A percentile compares a stretch with the other conserved stretches of the same genome.
These are phyloP conservation scores for Leptographium lundbergii DNA, from an alignment of 2,329 filamentous ascomycete genomes.

Conservation along the genomic window DNA sequence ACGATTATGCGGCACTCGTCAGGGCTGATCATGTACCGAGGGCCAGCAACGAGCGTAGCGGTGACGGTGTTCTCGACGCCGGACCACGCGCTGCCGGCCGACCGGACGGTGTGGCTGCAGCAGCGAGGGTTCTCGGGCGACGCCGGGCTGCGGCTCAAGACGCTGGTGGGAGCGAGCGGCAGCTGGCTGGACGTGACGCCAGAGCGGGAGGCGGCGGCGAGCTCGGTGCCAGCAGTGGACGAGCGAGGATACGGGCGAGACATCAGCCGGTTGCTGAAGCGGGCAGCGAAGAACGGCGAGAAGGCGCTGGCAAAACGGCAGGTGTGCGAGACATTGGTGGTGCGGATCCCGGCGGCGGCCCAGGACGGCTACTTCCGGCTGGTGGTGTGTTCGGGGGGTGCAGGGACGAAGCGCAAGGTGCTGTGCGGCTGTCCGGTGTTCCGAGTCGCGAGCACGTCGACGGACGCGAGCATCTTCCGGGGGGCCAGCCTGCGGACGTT, in stretches of 20 bases:
- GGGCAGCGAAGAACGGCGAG: conserved; percentile 28
- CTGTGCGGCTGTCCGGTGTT: conserved; percentile 57
- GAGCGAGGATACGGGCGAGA: conserved; percentile 59
- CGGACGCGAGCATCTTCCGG: conserved; percentile 45
- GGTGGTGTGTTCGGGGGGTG: conserved; percentile 40
- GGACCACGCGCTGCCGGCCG: conserved; percentile 39
- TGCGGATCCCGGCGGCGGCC: conserved; percentile 50
- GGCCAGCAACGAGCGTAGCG: conserved; percentile 48
- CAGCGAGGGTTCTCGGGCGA: conserved; percentile 56
- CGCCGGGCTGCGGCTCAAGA: conserved; percentile 53
- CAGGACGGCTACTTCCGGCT: conserved; percentile 58
- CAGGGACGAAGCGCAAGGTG: conserved; percentile 34
- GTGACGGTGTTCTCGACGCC: conserved; percentile 47
- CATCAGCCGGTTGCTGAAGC: conserved; percentile 49
- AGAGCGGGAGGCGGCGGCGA: conserved; percentile 26
- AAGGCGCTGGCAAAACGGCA: conserved; percentile 30
- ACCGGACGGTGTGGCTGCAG: conserved; percentile 54
- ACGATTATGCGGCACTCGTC: conserved; percentile 55
- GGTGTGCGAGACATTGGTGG: conserved; percentile 48
- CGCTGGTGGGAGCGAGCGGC: conserved; percentile 43
- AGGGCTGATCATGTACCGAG: conserved; percentile 53
- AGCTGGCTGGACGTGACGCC: conserved; percentile 61
- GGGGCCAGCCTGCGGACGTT: conserved; percentile 53
- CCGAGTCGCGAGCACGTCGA: conserved; percentile 52
- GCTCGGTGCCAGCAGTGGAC: conserved; percentile 40